Evolutionary conservation across 495 filamentous ascomycete species (phyloP), one percentile per base, ranked within the genome.

Genomic region (Daldinia caldariorum): DNA sequence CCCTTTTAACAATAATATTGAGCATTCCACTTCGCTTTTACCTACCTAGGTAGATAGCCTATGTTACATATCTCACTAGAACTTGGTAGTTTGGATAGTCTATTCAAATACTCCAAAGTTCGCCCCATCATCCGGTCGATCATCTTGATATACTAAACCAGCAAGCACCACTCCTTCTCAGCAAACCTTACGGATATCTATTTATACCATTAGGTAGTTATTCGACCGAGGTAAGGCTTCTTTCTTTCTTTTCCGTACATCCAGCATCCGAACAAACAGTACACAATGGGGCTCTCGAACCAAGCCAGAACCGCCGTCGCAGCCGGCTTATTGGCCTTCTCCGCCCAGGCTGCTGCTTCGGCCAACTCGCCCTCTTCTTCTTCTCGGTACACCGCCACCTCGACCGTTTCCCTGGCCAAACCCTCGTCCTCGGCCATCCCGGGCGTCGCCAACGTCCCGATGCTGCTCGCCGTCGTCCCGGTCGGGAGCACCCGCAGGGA

Each of bases 271-370:
- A 14, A 34, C 20, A 39, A n/a, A n/a, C n/a, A n/a, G n/a, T n/a
- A n/a, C 18, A 73, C 61, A 41, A 79, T 79, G 78, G 69, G 58
- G 45, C 56, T 67, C 41, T 70, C 61, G 18, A 16, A 58, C 8
- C 69, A 47, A 47, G 56, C 64, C 63, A 70, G 62, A 55, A 47
- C 66, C 29, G 65, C 61, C 47, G 76, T 74, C 32, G 53, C 77
- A n/a, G 69, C 69, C 45, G 74, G 74, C 41, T 56, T 77, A 8
- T 54, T 68, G 51, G 70, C 68, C 26, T 63, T 78, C 16, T 47
- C 43, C 6, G 43, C 18, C 10, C 41, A 45, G 41, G 16, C 34
- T 35, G 34, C 74, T 32, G 50, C 73, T 37, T 32, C 71, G 7
- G 65, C 57, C 20, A 66, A 76, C 55, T 22, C 0, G 12, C 67